These are phyloP conservation scores for Starmerella etchellsii DNA, from an alignment of 805 yeast genomes.

Conservation along the genomic window DNA sequence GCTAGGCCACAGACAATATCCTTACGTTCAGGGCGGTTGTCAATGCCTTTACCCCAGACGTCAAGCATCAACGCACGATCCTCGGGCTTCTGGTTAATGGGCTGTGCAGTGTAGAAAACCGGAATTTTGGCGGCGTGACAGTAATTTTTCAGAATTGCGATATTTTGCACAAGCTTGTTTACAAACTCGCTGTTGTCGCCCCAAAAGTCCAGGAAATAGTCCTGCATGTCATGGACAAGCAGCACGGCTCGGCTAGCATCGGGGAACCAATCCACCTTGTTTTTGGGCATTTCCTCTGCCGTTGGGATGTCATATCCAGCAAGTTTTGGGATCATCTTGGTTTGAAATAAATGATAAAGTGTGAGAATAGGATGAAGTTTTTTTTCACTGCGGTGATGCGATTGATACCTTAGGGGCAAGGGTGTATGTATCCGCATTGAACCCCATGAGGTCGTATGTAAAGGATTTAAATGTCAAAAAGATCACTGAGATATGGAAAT, in stretches of 20 bases:
- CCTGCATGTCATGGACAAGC: conserved; percentile 17
- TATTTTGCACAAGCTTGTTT: conserved; percentile 2
- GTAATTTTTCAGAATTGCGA: conserved; percentile 1
- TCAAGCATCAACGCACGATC: conserved; percentile 13
- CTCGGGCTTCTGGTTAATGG: conserved; percentile 8
- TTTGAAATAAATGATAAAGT: too few species aligned
- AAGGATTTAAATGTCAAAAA: too few species aligned
- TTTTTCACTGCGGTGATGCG: too few species aligned
- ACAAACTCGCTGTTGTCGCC: conserved; percentile 9
- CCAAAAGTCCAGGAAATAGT: conserved; percentile 14
- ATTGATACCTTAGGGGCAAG: too few species aligned
- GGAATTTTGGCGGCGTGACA: conserved; percentile 14
- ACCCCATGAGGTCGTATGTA: too few species aligned
- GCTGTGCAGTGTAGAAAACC: conserved; percentile 16
- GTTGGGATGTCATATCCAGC: conserved; percentile 5
- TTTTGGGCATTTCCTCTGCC: conserved; percentile 4
- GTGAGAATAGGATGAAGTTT: neutral
- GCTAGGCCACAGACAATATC: conserved; percentile 2
- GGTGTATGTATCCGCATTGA: too few species aligned
- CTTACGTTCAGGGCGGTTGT: conserved; percentile 4
- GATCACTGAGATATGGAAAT: too few species aligned
- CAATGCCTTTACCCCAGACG: conserved; percentile 15
- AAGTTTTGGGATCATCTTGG: conserved; percentile 12
- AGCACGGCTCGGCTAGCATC: conserved; percentile 12
- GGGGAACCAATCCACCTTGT: conserved; percentile 10